These are phyloP conservation scores for Cicer cuneatum DNA, from an alignment of 306 rosid genomes.

Conservation along the genomic window DNA sequence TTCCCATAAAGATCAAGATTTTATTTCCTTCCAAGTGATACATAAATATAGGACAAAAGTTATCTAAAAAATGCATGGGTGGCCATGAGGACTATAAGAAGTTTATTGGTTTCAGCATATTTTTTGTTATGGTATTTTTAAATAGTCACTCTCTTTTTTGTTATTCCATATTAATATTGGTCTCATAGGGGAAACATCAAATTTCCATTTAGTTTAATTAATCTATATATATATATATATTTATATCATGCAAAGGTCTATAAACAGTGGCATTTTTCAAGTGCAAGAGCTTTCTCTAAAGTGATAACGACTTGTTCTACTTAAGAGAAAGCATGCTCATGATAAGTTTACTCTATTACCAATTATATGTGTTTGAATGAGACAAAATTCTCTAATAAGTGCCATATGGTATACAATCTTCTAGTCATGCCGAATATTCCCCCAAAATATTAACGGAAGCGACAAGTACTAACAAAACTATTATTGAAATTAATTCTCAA, in stretches of 20 bases:
- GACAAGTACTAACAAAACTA: no score
- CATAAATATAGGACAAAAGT: constrained; percentile 23
- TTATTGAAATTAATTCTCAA: no score
- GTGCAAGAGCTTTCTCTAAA: constrained; percentile 8
- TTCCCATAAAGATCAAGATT: constrained; percentile 50
- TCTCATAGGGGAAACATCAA: background rate
- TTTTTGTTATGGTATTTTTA: constrained; percentile 33
- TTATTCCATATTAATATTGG: constrained; percentile 20
- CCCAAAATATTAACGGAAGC: no score
- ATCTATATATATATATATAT: background rate
- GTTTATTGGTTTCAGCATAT: constrained; percentile 28
- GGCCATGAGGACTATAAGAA: constrained; percentile 17
- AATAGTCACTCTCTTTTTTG: constrained; percentile 35
- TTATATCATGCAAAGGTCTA: background rate
- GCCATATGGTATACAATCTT: no score
- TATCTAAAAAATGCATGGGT: background rate
- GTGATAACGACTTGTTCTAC: background rate
- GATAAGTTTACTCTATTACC: background rate
- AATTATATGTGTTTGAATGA: no score
- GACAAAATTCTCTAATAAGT: no score
- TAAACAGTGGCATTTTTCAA: background rate
- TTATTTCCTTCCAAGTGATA: constrained; percentile 52
- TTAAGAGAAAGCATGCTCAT: constrained; percentile 14
- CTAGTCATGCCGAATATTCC: no score
- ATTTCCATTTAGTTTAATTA: constrained; percentile 30